These are phyloP conservation scores for Ceratocystis cacaofunesta DNA, from an alignment of 2,329 filamentous ascomycete species.

Conservation along the genomic window DNA sequence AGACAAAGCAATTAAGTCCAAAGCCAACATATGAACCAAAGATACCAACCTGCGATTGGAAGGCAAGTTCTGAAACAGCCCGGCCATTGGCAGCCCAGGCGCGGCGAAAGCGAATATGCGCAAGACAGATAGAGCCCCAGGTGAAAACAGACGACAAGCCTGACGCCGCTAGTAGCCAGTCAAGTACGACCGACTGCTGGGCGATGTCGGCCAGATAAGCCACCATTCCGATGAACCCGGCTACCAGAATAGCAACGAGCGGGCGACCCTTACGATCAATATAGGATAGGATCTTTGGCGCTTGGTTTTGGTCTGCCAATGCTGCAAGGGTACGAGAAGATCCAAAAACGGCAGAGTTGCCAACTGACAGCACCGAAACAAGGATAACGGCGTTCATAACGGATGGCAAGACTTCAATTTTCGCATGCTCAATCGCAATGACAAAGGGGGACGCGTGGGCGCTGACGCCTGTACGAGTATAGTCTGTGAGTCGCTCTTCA, in stretches of 20 bases:
- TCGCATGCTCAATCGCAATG: slow-evolving; percentile 74
- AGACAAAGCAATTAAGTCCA: slow-evolving; percentile 56
- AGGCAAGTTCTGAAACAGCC: slow-evolving; percentile 63
- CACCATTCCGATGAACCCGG: slow-evolving; percentile 55
- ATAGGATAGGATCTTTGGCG: slow-evolving; percentile 61
- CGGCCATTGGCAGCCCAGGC: slow-evolving; percentile 61
- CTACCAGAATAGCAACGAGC: slow-evolving; percentile 53
- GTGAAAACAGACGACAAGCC: slow-evolving; percentile 60
- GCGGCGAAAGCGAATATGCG: slow-evolving; percentile 77
- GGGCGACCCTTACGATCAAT: slow-evolving; percentile 72
- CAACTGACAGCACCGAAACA: slow-evolving; percentile 76
- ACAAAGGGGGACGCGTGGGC: slow-evolving; percentile 78
- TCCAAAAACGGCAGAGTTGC: slow-evolving; percentile 83
- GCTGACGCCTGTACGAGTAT: slow-evolving; percentile 35
- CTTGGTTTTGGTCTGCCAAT: slow-evolving; percentile 74
- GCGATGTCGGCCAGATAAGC: slow-evolving; percentile 53
- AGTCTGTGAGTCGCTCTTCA: slow-evolving; percentile 28
- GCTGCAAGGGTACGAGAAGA: slow-evolving; percentile 81
- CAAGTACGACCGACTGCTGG: slow-evolving; percentile 46
- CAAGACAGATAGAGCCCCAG: slow-evolving; percentile 74
- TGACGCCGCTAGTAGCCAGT: slow-evolving; percentile 63
- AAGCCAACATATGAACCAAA: slow-evolving; percentile 70
- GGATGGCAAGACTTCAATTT: slow-evolving; percentile 65
- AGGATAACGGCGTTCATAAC: slow-evolving; percentile 95
- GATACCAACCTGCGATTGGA: slow-evolving; percentile 64